Evolutionary conservation across 2,329 filamentous ascomycete genomes (phyloP), one percentile per base, ranked within the genome.

Genomic region (Claviceps purpurea): DNA sequence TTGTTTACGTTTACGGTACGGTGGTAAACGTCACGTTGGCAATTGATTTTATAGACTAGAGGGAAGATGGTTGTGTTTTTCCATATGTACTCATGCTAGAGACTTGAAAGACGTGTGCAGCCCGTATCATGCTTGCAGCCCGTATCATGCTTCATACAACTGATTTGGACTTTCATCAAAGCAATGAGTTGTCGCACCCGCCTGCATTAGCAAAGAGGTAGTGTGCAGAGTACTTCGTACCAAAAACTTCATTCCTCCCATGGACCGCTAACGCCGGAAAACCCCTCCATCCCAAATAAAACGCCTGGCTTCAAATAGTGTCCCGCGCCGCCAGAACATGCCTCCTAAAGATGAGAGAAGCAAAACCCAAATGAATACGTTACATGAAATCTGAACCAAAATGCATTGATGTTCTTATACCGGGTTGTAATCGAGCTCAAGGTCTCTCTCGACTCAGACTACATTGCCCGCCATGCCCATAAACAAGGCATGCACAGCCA

Each of bases 401-500:
- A 24, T n/a, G 5, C 18, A 42, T n/a, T 8, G 18, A 8, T 50
- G 7, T 7, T 38, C 47, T n/a, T 41, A 16, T 26, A 34, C 16
- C 22, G 10, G 13, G 42, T 16, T 7, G 13, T 14, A 16, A 7
- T 24, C 20, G 42, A 11, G 4, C 41, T 20, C 4, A n/a, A 5
- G n/a, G 22, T 34, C 10, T 18, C 10, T 18, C 18, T 26, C 10
- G 14, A 10, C 38, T 53, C 59, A 81, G 49, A 82, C 75, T 55
- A 83, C 72, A 58, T 89, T 93, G 16, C 91, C 91, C 4, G 90
- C 91, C 75, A 97, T 86, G 10, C 93, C 93, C 71, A 97, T 85
- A 64, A 97, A 93, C 39, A 98, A 77, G 3, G 91, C 93, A 65
- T 98, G 93, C 7, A 91, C 87, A 6, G 91, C 88, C 53, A 98